These are phyloP conservation scores for Hippophae tibetana DNA, from an alignment of 306 rosid genomes.

Conservation along the genomic window DNA sequence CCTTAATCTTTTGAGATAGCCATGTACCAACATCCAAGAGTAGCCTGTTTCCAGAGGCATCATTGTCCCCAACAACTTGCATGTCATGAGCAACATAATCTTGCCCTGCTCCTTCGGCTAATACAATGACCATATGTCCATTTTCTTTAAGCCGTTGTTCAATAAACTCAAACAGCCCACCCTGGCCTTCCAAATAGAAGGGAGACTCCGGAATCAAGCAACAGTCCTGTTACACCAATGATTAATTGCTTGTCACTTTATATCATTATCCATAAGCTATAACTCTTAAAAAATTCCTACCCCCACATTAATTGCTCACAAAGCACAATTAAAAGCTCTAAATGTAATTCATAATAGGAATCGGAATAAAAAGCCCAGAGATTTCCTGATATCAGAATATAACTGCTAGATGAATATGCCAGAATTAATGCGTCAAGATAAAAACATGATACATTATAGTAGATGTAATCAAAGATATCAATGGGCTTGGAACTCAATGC, in stretches of 20 bases:
- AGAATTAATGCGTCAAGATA: no score
- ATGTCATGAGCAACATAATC: slow-evolving; percentile 56
- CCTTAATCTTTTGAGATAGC: slow-evolving; percentile 80
- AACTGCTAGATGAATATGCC: no score
- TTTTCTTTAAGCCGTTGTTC: slow-evolving; percentile 73
- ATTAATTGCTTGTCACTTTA: background rate
- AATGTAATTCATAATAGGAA: no score
- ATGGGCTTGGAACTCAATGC: no score
- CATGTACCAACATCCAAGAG: slow-evolving; percentile 81
- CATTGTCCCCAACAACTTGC: slow-evolving; percentile 36
- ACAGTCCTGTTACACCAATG: slow-evolving; percentile 68
- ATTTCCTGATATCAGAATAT: no score
- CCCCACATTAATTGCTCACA: background rate
- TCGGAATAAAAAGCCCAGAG: no score
- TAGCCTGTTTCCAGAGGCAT: slow-evolving; percentile 87
- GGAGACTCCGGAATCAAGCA: slow-evolving; percentile 97
- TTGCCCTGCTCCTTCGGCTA: slow-evolving; percentile 98
- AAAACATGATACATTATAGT: no score
- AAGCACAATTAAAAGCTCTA: background rate
- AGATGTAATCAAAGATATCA: no score
- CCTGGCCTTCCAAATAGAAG: slow-evolving; percentile 81
- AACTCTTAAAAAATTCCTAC: slow-evolving; percentile 2
- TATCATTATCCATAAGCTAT: slow-evolving; percentile 9
- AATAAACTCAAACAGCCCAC: slow-evolving; percentile 77
- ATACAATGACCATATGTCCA: slow-evolving; percentile 83